Evolutionary conservation across 441 rosid species (phyloP), one percentile per base, ranked within the genome.

Genomic region (Hura crepitans): DNA sequence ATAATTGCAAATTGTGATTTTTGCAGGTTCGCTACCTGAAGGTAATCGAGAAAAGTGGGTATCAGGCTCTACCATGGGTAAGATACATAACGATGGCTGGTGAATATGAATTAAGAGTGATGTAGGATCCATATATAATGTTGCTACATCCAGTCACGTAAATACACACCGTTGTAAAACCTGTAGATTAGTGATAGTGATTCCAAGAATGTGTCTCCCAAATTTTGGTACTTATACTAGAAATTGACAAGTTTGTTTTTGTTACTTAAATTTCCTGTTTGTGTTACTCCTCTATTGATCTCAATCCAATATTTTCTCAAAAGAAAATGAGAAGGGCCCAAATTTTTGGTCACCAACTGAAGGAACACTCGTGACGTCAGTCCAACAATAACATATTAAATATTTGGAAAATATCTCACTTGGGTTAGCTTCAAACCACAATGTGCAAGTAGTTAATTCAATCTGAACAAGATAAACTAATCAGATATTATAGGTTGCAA

Each of bases 71-170:
- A 72, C 98, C 98, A 33, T 93, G 98, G 98, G 97, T 93, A 71
- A 85, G 98, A 81, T 93, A 89, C 82, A 91, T 93, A 71, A 91
- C 98, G 20, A 91, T 87, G 97, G 98, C 96, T 46, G 98, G 97
- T 37, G 97, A 93, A 74, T 93, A 93, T 58, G 98, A 92, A 11
- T 27, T 68, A 10, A 68, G 54, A 56, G n/a, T 68, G 39, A 42
- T 55, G 7, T 56, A 56, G 30, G 30, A 15, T 53, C 18, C 6
- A 43, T 67, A 15, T 8, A 23, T 17, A 25, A 6, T 37, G 22
- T 43, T 25, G 31, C 35, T 9, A 22, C 33, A 13, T 37, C 50
- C 9, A 53, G 47, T 23, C 35, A 0, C 14, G 62, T 67, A 67
- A 35, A 67, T 67, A 37, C 31, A 7, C 70, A 12, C n/a, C 4